Evolutionary conservation across 1,284 basidiomycete species (phyloP).

Genomic region (Vanrija sp.): DNA sequence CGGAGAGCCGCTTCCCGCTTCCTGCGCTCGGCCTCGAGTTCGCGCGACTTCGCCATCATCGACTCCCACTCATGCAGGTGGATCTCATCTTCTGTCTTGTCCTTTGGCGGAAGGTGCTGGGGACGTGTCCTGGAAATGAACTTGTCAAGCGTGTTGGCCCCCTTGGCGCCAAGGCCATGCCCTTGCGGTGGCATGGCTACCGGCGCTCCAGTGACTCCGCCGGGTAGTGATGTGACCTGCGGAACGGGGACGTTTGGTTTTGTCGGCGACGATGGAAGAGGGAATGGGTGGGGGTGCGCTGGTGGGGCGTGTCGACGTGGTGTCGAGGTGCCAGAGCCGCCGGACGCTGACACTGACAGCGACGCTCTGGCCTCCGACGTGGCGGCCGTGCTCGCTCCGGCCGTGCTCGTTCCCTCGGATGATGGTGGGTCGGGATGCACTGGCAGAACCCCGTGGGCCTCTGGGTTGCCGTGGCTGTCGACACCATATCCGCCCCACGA

Average conservation of each 20-base stretch:
- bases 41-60: conserved; percentile 66
- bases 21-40: conserved; percentile 31
- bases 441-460: conserved; percentile 17
- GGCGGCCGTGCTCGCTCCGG: background rate
- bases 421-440: background rate
- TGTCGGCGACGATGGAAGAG: conserved; percentile 23
- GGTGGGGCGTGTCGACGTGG: conserved; percentile 38
- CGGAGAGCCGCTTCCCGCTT: conserved; percentile 24
- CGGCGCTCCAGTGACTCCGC: conserved; percentile 14
- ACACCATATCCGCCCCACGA: conserved; percentile 24
- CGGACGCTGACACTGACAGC: background rate
- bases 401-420: conserved; percentile 3
- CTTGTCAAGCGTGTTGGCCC: conserved; percentile 44
- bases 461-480: conserved; percentile 17
- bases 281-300: conserved; percentile 43
- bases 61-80: conserved; percentile 84
- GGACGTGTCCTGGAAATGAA: conserved; percentile 59
- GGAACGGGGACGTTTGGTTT: conserved; percentile 15
- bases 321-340: conserved; percentile 14
- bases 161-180: conserved; percentile 32
- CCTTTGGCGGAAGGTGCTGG: conserved; percentile 77
- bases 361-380: background rate
- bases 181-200: conserved; percentile 7
- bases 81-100: conserved; percentile 69
- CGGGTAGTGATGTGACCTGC: conserved; percentile 5